phyloP scores from a whole-genome alignment of 1,284 basidiomycete genomes.

The Cystobasidium slooffiae region DNA sequence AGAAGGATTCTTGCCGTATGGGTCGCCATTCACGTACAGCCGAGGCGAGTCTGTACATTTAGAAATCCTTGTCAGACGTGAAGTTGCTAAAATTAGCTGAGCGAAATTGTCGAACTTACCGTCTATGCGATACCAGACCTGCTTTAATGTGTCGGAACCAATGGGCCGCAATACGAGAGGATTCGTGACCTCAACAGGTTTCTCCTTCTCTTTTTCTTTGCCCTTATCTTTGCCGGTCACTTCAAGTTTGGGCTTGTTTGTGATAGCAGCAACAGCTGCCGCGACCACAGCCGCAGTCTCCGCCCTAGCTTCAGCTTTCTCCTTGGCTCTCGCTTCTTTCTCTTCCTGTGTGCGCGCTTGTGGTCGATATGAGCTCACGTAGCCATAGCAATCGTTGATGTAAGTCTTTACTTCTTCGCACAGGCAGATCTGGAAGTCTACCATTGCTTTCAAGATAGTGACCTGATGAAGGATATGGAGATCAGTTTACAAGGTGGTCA shows the following conservation, averaged over 20 bases:
- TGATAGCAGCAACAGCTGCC: not conserved
- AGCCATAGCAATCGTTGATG: conserved; percentile 38
- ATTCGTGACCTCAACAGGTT: conserved; percentile 8
- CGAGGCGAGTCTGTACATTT: conserved; percentile 34
- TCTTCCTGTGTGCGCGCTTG: conserved; percentile 28
- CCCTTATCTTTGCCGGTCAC: conserved; percentile 25
- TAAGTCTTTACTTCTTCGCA: conserved; percentile 24
- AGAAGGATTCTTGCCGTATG: not conserved
- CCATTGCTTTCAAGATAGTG: conserved; percentile 28
- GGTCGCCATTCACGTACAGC: conserved; percentile 33
- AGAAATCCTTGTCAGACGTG: not conserved
- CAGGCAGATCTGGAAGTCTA: conserved; percentile 31
- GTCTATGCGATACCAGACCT: conserved; percentile 29
- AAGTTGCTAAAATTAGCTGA: not conserved
- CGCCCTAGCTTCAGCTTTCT: conserved; percentile 18
- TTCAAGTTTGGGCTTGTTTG: not conserved
- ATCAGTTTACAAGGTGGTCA: not conserved
- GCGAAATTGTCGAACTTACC: conserved; percentile 1
- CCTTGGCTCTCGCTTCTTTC: conserved; percentile 31
- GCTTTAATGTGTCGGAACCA: conserved; percentile 23
- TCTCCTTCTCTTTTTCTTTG: conserved; percentile 33
- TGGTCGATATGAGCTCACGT: conserved; percentile 22
- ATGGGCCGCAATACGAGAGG: conserved; percentile 36
- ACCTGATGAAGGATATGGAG: conserved; percentile 5
- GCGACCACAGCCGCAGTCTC: conserved; percentile 11